These are phyloP conservation scores for Leccinum arenicola DNA, from an alignment of 768 basidiomycete species.

Conservation along the genomic window DNA sequence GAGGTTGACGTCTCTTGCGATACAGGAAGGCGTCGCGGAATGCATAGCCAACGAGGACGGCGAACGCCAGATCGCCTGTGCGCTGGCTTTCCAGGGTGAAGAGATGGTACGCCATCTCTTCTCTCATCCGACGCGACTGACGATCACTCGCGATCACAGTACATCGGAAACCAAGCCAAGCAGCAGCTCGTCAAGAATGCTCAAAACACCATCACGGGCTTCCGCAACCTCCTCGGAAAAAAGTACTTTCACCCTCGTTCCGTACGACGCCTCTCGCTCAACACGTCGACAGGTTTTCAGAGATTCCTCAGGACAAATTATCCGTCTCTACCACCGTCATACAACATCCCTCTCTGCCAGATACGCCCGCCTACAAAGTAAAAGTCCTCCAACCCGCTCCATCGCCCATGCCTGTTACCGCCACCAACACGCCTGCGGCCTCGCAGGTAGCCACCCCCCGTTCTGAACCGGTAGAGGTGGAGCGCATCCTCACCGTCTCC, in stretches of 20 bases:
- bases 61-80: slow-evolving; percentile 95
- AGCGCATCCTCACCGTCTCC: slow-evolving; percentile 74
- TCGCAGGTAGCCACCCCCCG: slow-evolving; percentile 70
- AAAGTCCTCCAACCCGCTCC: slow-evolving; percentile 78
- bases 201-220: slow-evolving; percentile 91
- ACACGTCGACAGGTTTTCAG: slow-evolving; percentile 64
- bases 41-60: slow-evolving; percentile 99
- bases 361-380: slow-evolving; percentile 82
- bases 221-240: slow-evolving; percentile 91
- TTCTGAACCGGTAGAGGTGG: slow-evolving; percentile 62
- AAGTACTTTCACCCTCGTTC: slow-evolving; percentile 52
- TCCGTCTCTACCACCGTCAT: slow-evolving; percentile 68
- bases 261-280: neutral
- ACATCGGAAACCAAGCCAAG: slow-evolving; percentile 93
- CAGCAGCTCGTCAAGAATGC: slow-evolving; percentile 94
- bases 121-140: neutral
- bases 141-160: slow-evolving; percentile 46
- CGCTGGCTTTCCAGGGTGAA: slow-evolving; percentile 87
- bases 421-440: slow-evolving; percentile 57
- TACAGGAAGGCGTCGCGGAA: slow-evolving; percentile 84
- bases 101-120: slow-evolving; percentile 63
- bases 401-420: slow-evolving; percentile 56
- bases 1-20: neutral
- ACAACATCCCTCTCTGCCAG: slow-evolving; percentile 67
- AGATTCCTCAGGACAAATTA: slow-evolving; percentile 54